Percentiles rank a stretch among this genome's conserved stretches.
These are phyloP conservation scores for Fusarium veterinarium DNA, from an alignment of 2,329 filamentous ascomycete species.

Conservation along the genomic window DNA sequence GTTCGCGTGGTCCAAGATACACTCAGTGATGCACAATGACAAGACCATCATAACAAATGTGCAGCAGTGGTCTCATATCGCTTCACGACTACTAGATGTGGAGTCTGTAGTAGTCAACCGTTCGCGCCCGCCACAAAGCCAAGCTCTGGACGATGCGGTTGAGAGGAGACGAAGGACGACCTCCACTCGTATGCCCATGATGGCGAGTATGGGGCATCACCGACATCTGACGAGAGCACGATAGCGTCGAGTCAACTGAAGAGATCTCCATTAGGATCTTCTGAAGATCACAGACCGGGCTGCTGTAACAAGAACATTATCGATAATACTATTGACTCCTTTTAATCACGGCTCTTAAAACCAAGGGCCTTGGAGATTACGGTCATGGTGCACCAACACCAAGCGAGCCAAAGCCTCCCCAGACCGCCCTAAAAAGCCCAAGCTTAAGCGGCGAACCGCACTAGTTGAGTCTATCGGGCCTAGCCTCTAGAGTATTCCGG, in stretches of 20 bases:
- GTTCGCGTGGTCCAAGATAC: constrained; percentile 22
- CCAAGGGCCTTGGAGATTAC: constrained; percentile 36
- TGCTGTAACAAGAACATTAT: constrained; percentile 15
- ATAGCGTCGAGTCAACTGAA: neutral
- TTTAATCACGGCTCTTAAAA: constrained; percentile 30
- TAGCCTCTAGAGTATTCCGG: constrained; percentile 26
- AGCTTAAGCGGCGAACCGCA: constrained; percentile 31
- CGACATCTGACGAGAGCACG: constrained; percentile 1
- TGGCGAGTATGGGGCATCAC: constrained; percentile 8
- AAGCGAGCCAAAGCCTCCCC: constrained; percentile 15
- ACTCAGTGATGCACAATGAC: constrained; percentile 24
- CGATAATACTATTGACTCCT: constrained; percentile 19
- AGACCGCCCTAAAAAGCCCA: constrained; percentile 24
- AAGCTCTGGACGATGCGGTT: constrained; percentile 22
- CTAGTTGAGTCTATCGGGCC: constrained; percentile 25
- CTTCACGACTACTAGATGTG: constrained; percentile 20
- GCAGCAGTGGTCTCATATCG: constrained; percentile 33
- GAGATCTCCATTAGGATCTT: constrained; percentile 29
- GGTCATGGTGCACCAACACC: constrained; percentile 3
- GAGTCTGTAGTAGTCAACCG: constrained; percentile 19
- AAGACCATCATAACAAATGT: constrained; percentile 28
- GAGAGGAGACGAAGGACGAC: constrained; percentile 7
- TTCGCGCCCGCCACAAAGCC: constrained; percentile 39
- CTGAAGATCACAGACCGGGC: constrained; percentile 19
- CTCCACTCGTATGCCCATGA: constrained; percentile 13